Evolutionary conservation across 805 yeast species (phyloP), one percentile per base, ranked within the genome.

Genomic region (Ogataea trehaloabstinens): DNA sequence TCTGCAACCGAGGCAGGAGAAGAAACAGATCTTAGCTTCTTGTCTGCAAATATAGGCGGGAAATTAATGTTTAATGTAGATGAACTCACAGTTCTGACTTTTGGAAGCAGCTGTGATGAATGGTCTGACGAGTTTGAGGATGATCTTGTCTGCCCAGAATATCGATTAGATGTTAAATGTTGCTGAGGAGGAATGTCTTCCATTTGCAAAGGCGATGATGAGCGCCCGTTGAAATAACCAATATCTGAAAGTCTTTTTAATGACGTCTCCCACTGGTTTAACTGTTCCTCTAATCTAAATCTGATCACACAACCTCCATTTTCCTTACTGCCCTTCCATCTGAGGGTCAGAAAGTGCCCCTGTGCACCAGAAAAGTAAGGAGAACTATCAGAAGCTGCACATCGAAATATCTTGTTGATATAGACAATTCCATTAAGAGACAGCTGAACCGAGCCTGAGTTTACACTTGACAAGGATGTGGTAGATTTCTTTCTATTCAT

Each of bases 291-390:
- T 36, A 83, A 83, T 44, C 83, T 75, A 62, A 88, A 88, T 40
- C 86, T 74, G 56, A 93, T 72, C 13, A 88, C 77, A 51, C 93
- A 89, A 15, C 86, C 79, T 11, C 96, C 96, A 20, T 85, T 80
- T 48, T 90, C 97, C 52, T 79, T 81, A 37, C 82, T 79, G 6
- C 95, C 93, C n/a, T 81, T 78, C 93, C 93, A 85, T 12, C 85
- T 75, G 8, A 84, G 74, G 25, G 82, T 75, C 48, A 84, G 64
- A 11, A 76, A 74, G 54, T 80, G 78, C 5, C 82, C 80, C n/a
- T 62, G 46, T 58, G 48, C 32, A 63, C 61, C 21, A 3, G 52
- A 43, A 35, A 61, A 61, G 35, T 55, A 53, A 1, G 52, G 44
- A 2, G 64, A 51, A 3, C 44, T 37, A n/a, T 65, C 70, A 13